Base-by-base conservation (phyloP, 73 alveolate species). In the Symbiodinium pilosum region DNA sequence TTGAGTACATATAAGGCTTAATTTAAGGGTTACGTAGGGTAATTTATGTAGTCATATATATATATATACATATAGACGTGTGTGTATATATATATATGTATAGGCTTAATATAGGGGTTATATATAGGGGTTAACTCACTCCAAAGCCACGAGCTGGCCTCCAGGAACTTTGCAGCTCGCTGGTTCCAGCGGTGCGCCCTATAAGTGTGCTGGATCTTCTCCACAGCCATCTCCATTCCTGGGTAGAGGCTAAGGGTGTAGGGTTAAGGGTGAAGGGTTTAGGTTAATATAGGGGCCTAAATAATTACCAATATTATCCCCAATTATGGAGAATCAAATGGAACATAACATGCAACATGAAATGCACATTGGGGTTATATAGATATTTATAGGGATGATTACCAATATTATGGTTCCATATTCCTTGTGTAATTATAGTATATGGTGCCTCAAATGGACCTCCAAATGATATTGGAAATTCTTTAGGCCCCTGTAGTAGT, bases 151-250 rank as follows among this genome's bases (percentile, higher is more conserved):
- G 14, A 47, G 21, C 14, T 11, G 75, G 75, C 75, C 75, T 26
- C 32, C 75, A 89, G 51, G 95, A 89, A 89, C 59, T 89, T 89
- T 36, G 87, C 95, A 24, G 39, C 36, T n/a, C 87, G 95, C 44
- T 36, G 73, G 87, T 89, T 89, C 95, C 95, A 89, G 75, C 95
- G 95, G 24, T 68, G 28, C 5, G 95, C 95, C 38, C 95, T 38
- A 87, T 89, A 89, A 87, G 86, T 87, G 43, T 87, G 95, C 95
- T 89, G 95, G 73, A 89, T 89, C 87, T 89, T 89, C 75, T 89
- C 95, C 47, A 68, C 95, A 1, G 95, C 95, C 86, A 68, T 21
- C 73, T 89, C 95, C 95, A 41, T 89, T 43, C 75, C 73, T 56
- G 73, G 73, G 73, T 6, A 9, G 6, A 14, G 59, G 59, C 21